Base-by-base conservation (phyloP, 2,329 filamentous ascomycete genomes). In the Hypoxylon sp. region DNA sequence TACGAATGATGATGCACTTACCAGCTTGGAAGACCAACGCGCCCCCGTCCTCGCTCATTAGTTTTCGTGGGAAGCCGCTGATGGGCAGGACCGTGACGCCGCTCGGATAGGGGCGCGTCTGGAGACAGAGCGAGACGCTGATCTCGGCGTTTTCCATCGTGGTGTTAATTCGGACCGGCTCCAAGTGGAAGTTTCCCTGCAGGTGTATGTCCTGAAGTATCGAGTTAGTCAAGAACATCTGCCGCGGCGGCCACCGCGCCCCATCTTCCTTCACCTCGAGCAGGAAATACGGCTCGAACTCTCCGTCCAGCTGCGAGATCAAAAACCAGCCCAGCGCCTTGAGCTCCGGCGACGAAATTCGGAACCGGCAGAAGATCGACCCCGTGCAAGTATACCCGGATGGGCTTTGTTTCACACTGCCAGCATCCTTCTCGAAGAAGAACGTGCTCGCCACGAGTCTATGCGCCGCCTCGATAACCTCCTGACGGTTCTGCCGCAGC, bases 261-360 rank as follows among this genome's bases (percentile, higher is more conserved):
- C 30, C 44, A 6, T 68, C 62, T 8, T 65, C 54, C 6, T 65
- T 67, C 53, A 72, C 70, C 53, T 75, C 73, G 24, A 75, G 44
- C 4, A 75, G 50, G 55, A 76, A 75, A 57, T 74, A 74, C 20
- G 74, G 74, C 59, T 74, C 73, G 39, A 76, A 76, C 28, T 74
- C 72, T n/a, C 69, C 72, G 41, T 73, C 71, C 15, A 75, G 67
- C 19, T 70, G 70, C 4, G 71, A 71, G 34, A 74, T 69, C 1
- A 76, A 69, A 39, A 75, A 73, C 73, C 72, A 73, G 6, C 72
- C 74, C 2, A 76, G 64, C 13, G 73, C 69, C 41, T 72, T 74
- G 32, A 75, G 65, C 55, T 75, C 73, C 4, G 66, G 52, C 22
- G 73, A 75, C 8, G 56, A 66, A 8, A 68, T 64, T 0, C 69